phyloP scores from a whole-genome alignment of 2,329 filamentous ascomycete species.

The Claviceps sorghi region DNA sequence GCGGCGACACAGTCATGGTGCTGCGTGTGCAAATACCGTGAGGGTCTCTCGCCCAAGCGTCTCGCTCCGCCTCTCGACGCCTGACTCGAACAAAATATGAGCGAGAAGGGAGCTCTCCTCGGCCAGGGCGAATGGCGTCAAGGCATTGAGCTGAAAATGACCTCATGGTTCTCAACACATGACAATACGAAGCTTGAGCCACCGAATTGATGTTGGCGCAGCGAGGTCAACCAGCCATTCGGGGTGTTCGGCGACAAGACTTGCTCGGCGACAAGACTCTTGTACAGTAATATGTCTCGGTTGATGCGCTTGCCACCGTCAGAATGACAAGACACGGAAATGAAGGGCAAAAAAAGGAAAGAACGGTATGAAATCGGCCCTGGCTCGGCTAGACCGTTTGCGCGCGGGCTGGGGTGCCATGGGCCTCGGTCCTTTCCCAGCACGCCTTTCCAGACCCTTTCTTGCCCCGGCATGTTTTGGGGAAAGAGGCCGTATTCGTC shows the following conservation, averaged over 20 bases:
- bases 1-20: not conserved
- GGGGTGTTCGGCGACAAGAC: not conserved
- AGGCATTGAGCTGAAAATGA: not conserved
- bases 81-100: not conserved
- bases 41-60: not conserved
- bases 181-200: not conserved
- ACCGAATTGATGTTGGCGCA: not conserved
- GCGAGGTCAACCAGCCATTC: not conserved
- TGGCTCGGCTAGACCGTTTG: not conserved
- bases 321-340: not conserved
- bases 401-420: not conserved
- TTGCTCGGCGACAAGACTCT: not conserved
- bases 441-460: too few species aligned
- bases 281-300: not conserved
- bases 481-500: too few species aligned
- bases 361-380: not conserved
- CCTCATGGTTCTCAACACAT: not conserved
- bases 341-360: not conserved
- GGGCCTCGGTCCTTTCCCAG: too few species aligned
- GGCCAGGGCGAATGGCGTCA: not conserved
- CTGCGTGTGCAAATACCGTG: not conserved
- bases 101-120: not conserved
- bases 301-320: not conserved
- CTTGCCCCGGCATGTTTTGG: too few species aligned
- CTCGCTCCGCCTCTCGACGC: not conserved